Percentiles rank a stretch among this genome's conserved stretches.
phyloP scores from a whole-genome alignment of 1,139 yeast genomes.

The Kazachstania sp. region DNA sequence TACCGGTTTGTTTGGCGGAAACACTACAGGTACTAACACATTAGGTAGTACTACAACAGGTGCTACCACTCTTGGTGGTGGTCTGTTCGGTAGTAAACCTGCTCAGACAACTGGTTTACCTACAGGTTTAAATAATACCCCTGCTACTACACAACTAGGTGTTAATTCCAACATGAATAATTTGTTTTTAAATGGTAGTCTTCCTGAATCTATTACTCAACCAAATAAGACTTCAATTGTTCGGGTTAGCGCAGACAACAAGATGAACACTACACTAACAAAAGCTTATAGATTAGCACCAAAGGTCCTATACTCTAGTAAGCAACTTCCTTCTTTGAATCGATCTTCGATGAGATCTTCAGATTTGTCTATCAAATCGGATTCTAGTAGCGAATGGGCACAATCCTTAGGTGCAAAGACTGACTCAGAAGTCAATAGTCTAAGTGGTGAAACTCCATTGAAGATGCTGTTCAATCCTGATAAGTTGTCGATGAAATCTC shows the following conservation, averaged over 20 bases:
- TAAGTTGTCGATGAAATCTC: conserved; percentile 19
- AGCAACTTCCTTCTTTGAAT: conserved; percentile 1
- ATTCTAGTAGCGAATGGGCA: neutral
- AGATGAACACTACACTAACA: conserved; percentile 51
- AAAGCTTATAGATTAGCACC: conserved; percentile 53
- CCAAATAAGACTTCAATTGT: conserved; percentile 40
- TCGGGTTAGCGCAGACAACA: conserved; percentile 38
- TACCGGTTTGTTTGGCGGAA: conserved; percentile 13
- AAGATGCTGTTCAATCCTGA: conserved; percentile 26
- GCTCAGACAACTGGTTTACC: neutral
- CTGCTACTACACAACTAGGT: conserved; percentile 13
- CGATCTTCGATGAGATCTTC: neutral
- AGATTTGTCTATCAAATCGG: neutral
- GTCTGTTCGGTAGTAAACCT: conserved; percentile 29
- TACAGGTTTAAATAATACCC: neutral
- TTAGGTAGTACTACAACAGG: conserved; percentile 3
- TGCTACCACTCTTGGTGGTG: conserved; percentile 13
- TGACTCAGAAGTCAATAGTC: neutral
- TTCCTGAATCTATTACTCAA: conserved; percentile 39
- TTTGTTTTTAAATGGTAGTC: conserved; percentile 37
- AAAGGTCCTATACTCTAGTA: conserved; percentile 31
- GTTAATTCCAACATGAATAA: conserved; percentile 37
- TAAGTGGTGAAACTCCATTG: conserved; percentile 4
- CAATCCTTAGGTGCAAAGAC: neutral
- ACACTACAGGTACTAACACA: conserved; percentile 1